Evolutionary conservation across 179 eudicot genomes (phyloP), one percentile per base, ranked within the genome.

Genomic region (Silene noctiflora): DNA sequence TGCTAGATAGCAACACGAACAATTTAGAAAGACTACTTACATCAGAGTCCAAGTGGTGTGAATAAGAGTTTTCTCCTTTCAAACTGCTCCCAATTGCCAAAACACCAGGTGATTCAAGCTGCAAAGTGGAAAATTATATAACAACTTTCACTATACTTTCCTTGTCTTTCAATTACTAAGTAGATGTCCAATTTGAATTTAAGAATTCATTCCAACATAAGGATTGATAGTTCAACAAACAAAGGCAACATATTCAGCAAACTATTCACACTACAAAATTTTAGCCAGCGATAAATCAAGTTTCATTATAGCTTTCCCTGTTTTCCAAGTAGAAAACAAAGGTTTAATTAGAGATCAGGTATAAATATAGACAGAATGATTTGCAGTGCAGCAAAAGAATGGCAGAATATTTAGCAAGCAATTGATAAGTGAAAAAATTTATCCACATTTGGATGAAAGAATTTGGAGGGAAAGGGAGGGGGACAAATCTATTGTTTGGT

Each of bases 31-130:
- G 14, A 4, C 61, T 24, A 80, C 94, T 86, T 84, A 94, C 98
- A 87, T 94, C 96, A 77, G 98, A 83, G 78, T 94, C 98, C 89
- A 94, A 86, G 91, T 92, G 98, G 86, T 94, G 98, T 27, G 98
- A 94, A 76, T 94, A 94, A 29, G 98, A 94, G 79, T 94, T 94
- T 80, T 94, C 98, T 70, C 96, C 97, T 87, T 94, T 94, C 91
- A 76, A 88, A 87, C 98, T 94, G 87, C 98, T 94, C 77, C 98
- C 98, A 82, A 94, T 89, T 78, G 98, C 87, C 87, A 94, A 88
- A 83, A 94, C 97, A 76, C 98, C 98, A 82, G 97, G 98, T 58
- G 97, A 94, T 22, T 86, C 89, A 79, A 94, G 96, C 98, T 94
- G 89, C 78, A 82, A 81, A 42, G 55, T 66, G 72, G 79, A 14